Evolutionary conservation across 1,284 basidiomycete genomes (phyloP).

Genomic region (Wallemia mellicola): DNA sequence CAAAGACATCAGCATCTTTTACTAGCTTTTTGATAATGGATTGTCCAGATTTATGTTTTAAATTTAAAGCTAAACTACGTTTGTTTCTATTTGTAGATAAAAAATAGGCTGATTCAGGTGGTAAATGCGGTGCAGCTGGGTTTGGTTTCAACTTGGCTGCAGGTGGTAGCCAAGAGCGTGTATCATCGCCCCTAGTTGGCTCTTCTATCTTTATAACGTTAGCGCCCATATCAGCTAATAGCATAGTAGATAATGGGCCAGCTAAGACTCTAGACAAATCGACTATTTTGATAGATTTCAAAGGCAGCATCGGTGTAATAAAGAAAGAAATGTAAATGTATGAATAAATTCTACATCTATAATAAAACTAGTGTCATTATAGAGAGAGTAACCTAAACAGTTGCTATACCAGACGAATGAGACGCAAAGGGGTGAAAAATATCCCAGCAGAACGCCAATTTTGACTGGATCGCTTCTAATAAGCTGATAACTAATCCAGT

Average conservation of each 20-base stretch:
- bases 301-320: conserved; percentile 27
- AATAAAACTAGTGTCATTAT: no score
- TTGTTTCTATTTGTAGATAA: conserved; percentile 69
- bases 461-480: no score
- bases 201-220: conserved; percentile 44
- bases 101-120: conserved; percentile 79
- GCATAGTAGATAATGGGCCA: conserved; percentile 66
- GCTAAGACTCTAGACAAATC: conserved; percentile 69
- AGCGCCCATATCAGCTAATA: conserved; percentile 54
- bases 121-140: conserved; percentile 30
- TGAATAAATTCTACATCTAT: no score
- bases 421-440: not conserved
- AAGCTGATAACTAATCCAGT: no score
- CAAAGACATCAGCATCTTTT: conserved; percentile 46
- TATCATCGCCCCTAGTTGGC: conserved; percentile 47
- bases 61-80: conserved; percentile 56
- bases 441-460: no score
- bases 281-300: conserved; percentile 46
- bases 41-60: conserved; percentile 49
- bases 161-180: conserved; percentile 60
- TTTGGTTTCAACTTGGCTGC: conserved; percentile 30
- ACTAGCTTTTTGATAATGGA: conserved; percentile 46
- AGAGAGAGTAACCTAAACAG: no score
- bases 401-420: not conserved
- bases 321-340: no score